Conservation (phyloP, 768 basidiomycete genomes). For the Tricholomella constricta region DNA sequence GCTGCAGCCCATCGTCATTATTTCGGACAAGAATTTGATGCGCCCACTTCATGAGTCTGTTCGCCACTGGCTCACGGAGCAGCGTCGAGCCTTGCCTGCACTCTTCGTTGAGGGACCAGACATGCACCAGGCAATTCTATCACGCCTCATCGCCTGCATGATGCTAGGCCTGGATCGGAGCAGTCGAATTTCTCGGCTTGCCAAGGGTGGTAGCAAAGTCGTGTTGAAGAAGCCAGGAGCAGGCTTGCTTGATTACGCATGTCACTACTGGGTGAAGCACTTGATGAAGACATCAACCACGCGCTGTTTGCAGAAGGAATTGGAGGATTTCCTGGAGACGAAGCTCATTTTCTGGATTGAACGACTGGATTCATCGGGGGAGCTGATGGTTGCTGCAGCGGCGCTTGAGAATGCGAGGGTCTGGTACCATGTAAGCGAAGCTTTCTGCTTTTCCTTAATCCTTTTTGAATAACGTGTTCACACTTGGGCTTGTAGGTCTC, state of each 20-base stretch:
- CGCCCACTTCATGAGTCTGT: conserved; percentile 13
- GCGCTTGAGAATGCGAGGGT: conserved; percentile 11
- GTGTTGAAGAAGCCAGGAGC: background rate
- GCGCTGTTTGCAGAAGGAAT: conserved; percentile 3
- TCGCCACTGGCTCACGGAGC: conserved; percentile 15
- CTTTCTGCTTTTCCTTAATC: background rate
- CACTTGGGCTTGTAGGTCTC: conserved; percentile 2
- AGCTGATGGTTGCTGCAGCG: conserved; percentile 9
- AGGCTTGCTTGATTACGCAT: conserved; percentile 17
- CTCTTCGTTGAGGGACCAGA: conserved; percentile 11
- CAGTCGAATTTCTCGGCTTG: conserved; percentile 1
- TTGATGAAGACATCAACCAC: conserved; percentile 3
- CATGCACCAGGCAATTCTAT: conserved; percentile 10
- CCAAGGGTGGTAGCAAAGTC: background rate
- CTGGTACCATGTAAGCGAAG: conserved; percentile 18
- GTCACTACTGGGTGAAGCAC: conserved; percentile 21
- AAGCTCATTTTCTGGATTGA: conserved; percentile 19
- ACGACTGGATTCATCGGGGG: conserved; percentile 9
- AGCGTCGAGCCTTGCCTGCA: conserved; percentile 2
- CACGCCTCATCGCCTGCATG: conserved; percentile 12
- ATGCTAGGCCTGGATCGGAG: conserved; percentile 5
- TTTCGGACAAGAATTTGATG: conserved; percentile 2
- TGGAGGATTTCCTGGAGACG: conserved; percentile 13
- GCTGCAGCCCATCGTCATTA: conserved; percentile 9
- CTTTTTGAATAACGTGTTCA: background rate